Base-by-base conservation (phyloP, 1,284 basidiomycete species). In the Megacollybia platyphylla region DNA sequence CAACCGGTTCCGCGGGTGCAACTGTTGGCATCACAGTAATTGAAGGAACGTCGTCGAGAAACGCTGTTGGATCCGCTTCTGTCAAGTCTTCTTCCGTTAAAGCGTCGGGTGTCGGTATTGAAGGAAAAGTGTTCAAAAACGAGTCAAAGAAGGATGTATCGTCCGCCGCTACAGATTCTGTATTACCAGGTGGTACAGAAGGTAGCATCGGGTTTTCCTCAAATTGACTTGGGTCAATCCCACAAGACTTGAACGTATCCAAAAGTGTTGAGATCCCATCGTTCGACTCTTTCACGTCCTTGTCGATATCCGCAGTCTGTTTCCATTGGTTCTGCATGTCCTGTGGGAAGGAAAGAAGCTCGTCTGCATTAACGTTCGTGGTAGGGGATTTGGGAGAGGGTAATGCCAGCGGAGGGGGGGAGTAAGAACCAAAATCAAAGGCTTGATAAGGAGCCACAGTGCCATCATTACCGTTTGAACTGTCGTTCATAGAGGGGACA, bases 251-350 rank as follows among this genome's bases (percentile, higher is more conserved):
- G 44, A 86, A 70, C 42, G 71, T 73, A 52, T 79, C 69, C 37
- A 90, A 82, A 31, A 91, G 67, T 8, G 73, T 73, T 46, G 87
- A 76, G 48, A 92, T 81, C 49, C 74, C 79, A 30, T 65, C 68
- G 51, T 86, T 78, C 42, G 91, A 62, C 36, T 74, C 70, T 47
- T 83, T 77, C 24, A 90, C 82, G 45, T 88, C 83, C 37, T 68
- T 67, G 42, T 79, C 75, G 39, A 90, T 81, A 45, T 79, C 80
- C 20, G 71, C 55, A 0, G 85, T 67, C 40, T 71, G 70, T 37
- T 68, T 70, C 63, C 83, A 85, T 2, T 71, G 64, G 48, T 73
- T 73, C 36, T 79, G 65, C 10, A 81, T 54, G 37, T 61, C 50
- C 28, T 63, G 58, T n/a, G 65, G 52, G 42, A 72, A 63, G 2